Evolutionary conservation across 805 yeast genomes (phyloP).

Genomic region (Yarrowia sp.): DNA sequence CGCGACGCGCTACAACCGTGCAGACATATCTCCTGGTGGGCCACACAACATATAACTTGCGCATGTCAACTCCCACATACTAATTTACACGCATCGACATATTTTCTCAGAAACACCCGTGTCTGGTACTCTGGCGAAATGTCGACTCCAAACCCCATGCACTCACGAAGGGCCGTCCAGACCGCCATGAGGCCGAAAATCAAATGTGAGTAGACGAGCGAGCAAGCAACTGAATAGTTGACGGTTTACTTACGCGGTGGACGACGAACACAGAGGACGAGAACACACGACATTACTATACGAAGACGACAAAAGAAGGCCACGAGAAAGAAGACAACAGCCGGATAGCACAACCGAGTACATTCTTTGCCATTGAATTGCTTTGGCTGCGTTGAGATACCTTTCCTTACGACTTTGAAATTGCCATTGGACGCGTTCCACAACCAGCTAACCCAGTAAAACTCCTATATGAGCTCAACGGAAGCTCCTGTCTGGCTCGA

Average conservation of each 20-base stretch:
- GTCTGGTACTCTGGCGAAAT: conserved; percentile 7
- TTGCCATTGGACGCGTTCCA: neutral
- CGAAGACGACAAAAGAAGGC: no score
- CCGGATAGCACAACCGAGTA: no score
- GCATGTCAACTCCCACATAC: conserved; percentile 34
- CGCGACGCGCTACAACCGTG: conserved; percentile 37
- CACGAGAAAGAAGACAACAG: no score
- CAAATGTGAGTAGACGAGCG: conserved; percentile 20
- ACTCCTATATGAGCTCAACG: conserved; percentile 34
- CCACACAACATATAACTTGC: conserved; percentile 38
- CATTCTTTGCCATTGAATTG: neutral
- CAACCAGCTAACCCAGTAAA: conserved; percentile 30
- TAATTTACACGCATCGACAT: conserved; percentile 26
- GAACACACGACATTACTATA: no score
- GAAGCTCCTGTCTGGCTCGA: conserved; percentile 31
- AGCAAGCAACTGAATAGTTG: conserved; percentile 4
- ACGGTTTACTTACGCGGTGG: neutral
- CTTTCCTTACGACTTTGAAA: no score
- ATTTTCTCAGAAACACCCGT: conserved; percentile 10
- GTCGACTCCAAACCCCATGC: conserved; percentile 31
- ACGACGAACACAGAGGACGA: no score
- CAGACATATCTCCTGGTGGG: conserved; percentile 37
- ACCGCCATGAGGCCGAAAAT: conserved; percentile 25
- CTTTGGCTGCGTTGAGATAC: no score
- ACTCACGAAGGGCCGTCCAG: conserved; percentile 17